Evolutionary conservation across 78 protist genomes (phyloP).

Genomic region (Chrysochromulina parva): DNA sequence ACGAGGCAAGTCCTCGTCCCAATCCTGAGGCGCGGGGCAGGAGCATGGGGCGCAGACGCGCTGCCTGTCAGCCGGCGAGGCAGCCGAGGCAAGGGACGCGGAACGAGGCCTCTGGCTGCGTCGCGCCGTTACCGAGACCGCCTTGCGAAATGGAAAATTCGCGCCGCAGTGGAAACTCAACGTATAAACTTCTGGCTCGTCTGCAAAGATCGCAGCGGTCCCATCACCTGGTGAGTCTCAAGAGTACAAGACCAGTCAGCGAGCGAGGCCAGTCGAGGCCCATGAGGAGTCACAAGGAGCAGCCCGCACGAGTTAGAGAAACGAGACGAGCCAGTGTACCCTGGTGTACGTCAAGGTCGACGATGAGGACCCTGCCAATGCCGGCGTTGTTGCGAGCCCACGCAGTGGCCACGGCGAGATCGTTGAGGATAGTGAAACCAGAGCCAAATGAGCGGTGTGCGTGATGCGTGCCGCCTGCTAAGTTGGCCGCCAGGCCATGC

Average conservation of each 20-base stretch:
- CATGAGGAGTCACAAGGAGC: no score
- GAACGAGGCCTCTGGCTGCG: background rate
- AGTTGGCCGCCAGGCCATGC: conserved; percentile 12
- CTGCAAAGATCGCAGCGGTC: background rate
- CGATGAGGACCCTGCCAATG: background rate
- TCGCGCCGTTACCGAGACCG: background rate
- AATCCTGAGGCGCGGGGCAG: no score
- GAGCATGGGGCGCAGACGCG: no score
- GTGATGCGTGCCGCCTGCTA: conserved; percentile 41
- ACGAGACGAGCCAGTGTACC: background rate
- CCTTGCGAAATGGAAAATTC: conserved; percentile 26
- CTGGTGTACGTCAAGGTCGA: conserved; percentile 39
- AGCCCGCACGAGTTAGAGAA: no score
- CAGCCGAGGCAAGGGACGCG: no score
- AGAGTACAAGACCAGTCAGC: background rate
- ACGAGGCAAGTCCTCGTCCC: no score
- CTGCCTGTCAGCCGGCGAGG: no score
- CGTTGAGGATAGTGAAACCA: conserved; percentile 28
- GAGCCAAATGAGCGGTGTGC: background rate
- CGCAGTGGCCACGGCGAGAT: conserved; percentile 12
- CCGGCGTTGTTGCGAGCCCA: background rate
- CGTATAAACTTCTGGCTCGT: background rate
- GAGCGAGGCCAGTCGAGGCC: background rate
- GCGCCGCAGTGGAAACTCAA: background rate
- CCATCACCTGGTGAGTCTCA: background rate